phyloP scores from a whole-genome alignment of 257 asterid genomes.

The Nicotiana undulata region DNA sequence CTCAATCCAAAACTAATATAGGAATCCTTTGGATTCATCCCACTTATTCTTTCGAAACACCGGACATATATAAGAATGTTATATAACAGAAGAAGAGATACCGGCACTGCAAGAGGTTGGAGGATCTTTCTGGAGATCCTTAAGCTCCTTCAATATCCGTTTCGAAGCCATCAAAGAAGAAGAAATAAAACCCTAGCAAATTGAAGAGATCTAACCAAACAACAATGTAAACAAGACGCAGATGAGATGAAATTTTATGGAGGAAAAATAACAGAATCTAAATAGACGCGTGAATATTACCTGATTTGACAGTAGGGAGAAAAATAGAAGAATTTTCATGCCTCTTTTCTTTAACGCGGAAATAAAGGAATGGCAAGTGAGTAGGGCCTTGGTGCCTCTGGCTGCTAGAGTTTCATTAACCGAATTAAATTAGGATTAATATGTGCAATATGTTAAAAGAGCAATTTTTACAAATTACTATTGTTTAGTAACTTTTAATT shows the following conservation, averaged over 20 bases:
- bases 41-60: too few relatives aligned
- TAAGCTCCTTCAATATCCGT: constrained; percentile 3
- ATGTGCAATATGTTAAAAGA: too few relatives aligned
- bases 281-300: background rate
- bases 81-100: background rate
- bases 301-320: background rate
- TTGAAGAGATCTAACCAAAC: background rate
- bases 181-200: background rate
- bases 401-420: background rate
- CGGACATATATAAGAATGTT: too few relatives aligned
- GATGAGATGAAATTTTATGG: background rate
- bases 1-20: background rate
- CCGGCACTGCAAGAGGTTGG: constrained; percentile 8
- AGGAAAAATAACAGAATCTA: background rate
- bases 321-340: background rate
- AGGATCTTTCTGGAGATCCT: constrained; percentile 8
- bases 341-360: background rate
- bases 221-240: background rate
- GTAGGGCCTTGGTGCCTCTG: background rate
- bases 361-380: background rate
- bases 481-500: too few relatives aligned
- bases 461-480: too few relatives aligned
- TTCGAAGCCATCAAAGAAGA: background rate
- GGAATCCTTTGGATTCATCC: background rate
- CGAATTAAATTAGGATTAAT: background rate